Conservation (phyloP, 345 rosid genomes). For the Lepidium africanum region DNA sequence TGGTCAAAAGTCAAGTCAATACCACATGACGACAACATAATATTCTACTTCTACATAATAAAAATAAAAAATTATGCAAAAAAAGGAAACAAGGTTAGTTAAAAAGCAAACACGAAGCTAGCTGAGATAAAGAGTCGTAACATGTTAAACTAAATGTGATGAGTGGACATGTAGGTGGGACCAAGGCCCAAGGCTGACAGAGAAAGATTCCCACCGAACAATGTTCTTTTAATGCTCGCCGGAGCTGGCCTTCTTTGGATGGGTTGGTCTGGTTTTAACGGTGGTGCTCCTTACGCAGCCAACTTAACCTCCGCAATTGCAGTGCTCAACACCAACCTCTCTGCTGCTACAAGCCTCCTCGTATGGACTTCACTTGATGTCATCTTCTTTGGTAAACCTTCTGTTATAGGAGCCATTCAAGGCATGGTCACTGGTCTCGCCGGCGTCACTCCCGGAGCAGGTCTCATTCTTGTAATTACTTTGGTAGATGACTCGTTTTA, state of each 20-base stretch:
- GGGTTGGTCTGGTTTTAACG: slow-evolving; percentile 99
- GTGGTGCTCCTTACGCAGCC: slow-evolving; percentile 92
- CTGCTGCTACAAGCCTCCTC: slow-evolving; percentile 88
- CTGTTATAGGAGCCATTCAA: slow-evolving; percentile 88
- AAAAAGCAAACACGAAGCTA: not conserved
- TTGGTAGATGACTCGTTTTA: no score
- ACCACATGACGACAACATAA: slow-evolving; percentile 3
- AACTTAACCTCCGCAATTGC: slow-evolving; percentile 65
- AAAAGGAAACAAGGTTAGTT: not conserved
- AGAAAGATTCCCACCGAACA: slow-evolving; percentile 92
- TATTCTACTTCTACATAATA: not conserved
- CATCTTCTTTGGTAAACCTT: slow-evolving; percentile 77
- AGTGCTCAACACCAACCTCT: slow-evolving; percentile 67
- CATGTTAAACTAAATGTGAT: not conserved
- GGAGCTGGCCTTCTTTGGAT: slow-evolving; percentile 92
- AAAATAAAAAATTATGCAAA: not conserved
- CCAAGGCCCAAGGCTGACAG: slow-evolving; percentile 71
- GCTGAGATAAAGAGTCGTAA: slow-evolving; percentile 5
- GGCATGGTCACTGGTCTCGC: slow-evolving; percentile 93
- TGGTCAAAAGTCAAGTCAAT: slow-evolving; percentile 12
- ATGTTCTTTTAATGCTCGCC: slow-evolving; percentile 82
- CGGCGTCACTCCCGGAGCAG: slow-evolving; percentile 92
- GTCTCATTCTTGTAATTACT: slow-evolving; percentile 17
- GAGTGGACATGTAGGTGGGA: slow-evolving; percentile 51
- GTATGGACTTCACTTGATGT: slow-evolving; percentile 89